Conservation (phyloP, 495 filamentous ascomycete genomes). For the Arthonia radiata region DNA sequence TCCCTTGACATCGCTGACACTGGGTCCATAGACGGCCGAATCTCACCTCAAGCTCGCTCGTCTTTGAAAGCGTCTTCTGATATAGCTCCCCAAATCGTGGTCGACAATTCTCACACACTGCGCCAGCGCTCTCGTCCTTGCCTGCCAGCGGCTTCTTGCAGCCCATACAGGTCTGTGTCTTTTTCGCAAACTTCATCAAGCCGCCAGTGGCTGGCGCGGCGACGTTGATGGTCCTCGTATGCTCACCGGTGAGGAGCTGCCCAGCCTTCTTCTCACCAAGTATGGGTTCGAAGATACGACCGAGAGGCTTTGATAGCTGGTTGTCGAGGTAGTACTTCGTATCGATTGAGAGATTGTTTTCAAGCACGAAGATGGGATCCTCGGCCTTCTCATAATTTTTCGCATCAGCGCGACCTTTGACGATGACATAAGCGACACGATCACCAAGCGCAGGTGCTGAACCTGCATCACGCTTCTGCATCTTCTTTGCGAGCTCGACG, state of each 20-base stretch:
- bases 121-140: constrained; percentile 56
- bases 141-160: constrained; percentile 84
- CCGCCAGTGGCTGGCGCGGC: constrained; percentile 75
- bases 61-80: constrained; percentile 65
- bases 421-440: constrained; percentile 93
- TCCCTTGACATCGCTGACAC: constrained; percentile 93
- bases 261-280: constrained; percentile 73
- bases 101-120: constrained; percentile 66
- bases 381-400: constrained; percentile 92
- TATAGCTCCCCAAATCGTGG: constrained; percentile 81
- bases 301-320: constrained; percentile 81
- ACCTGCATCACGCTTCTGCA: constrained; percentile 87
- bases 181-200: constrained; percentile 95
- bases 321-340: constrained; percentile 98
- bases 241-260: constrained; percentile 62
- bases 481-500: constrained; percentile 76
- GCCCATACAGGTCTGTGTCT: constrained; percentile 91
- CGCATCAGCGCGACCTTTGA: constrained; percentile 66
- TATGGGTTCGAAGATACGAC: constrained; percentile 93
- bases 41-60: constrained; percentile 72
- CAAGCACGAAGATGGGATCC: constrained; percentile 87
- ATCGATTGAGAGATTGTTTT: constrained; percentile 94
- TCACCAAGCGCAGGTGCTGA: constrained; percentile 89
- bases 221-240: constrained; percentile 77
- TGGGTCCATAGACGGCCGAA: constrained; percentile 94